Percentiles rank a stretch among this genome's conserved stretches.
Conservation (phyloP, 2,329 filamentous ascomycete genomes). For the Pseudopyricularia cyperi region DNA sequence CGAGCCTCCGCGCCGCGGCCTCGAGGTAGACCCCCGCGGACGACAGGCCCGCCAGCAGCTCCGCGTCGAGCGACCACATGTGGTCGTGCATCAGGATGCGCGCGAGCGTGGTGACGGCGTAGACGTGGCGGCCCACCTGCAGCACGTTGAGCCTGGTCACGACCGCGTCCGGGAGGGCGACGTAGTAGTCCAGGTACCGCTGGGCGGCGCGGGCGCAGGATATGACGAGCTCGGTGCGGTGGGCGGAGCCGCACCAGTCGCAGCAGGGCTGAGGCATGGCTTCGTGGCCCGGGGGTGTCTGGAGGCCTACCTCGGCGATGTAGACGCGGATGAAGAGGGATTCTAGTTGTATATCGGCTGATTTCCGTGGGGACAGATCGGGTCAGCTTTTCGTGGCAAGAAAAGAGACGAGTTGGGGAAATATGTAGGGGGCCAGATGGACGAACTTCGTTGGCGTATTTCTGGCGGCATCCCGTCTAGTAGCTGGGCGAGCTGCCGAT, state of each 20-base stretch:
- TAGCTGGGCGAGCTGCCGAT: slow-evolving; percentile 8
- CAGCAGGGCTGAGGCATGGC: slow-evolving; percentile 6
- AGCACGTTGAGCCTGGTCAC: slow-evolving; percentile 6
- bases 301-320: slow-evolving; percentile 10
- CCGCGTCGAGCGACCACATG: slow-evolving; percentile 5
- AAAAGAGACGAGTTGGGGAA: background rate
- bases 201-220: slow-evolving; percentile 8
- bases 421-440: background rate
- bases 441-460: slow-evolving; percentile 7
- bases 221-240: slow-evolving; percentile 7
- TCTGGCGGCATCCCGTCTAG: slow-evolving; percentile 4
- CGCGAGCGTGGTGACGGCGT: slow-evolving; percentile 8
- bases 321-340: slow-evolving; percentile 8
- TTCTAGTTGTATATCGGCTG: slow-evolving; percentile 2
- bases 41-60: slow-evolving; percentile 4
- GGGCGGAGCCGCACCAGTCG: slow-evolving; percentile 9
- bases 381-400: no score
- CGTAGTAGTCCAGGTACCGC: slow-evolving; percentile 7
- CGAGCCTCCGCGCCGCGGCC: slow-evolving; percentile 6
- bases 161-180: slow-evolving; percentile 4
- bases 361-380: no score
- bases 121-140: slow-evolving; percentile 8
- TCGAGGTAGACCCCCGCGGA: slow-evolving; percentile 6
- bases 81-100: slow-evolving; percentile 5
- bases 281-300: slow-evolving; percentile 2